Evolutionary conservation across 2,329 filamentous ascomycete species (phyloP).

Genomic region (Calonectria pseudoturangicola): DNA sequence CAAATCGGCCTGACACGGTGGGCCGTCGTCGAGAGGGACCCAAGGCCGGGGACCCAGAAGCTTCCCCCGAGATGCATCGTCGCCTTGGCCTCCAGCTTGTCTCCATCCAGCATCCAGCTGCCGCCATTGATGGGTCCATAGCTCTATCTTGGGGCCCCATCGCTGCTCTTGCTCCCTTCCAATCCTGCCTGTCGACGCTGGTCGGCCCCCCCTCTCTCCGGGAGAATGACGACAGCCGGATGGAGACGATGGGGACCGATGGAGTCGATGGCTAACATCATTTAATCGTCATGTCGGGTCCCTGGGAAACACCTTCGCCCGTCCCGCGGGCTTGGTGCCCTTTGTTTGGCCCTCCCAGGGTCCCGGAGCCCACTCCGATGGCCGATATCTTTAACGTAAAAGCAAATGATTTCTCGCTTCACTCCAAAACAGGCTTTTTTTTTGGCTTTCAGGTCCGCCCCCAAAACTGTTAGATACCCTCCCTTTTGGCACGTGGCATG

Average conservation of each 20-base stretch:
- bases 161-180: not conserved
- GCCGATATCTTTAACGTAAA: slow-evolving; percentile 21
- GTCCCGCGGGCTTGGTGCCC: slow-evolving; percentile 1
- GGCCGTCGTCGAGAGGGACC: slow-evolving; percentile 4
- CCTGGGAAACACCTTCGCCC: not conserved
- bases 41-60: slow-evolving; percentile 27
- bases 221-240: slow-evolving; percentile 15
- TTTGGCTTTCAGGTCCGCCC: slow-evolving; percentile 36
- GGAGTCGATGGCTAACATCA: slow-evolving; percentile 11
- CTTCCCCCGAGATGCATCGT: slow-evolving; percentile 27
- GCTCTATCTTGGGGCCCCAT: slow-evolving; percentile 9
- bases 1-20: slow-evolving; percentile 7
- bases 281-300: slow-evolving; percentile 13
- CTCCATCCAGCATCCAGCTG: not conserved
- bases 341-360: not conserved
- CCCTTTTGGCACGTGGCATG: slow-evolving; percentile 49
- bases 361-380: slow-evolving; percentile 9
- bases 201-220: not conserved
- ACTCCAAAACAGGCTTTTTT: slow-evolving; percentile 2
- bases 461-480: slow-evolving; percentile 38
- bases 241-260: slow-evolving; percentile 10
- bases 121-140: slow-evolving; percentile 16
- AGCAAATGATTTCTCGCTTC: slow-evolving; percentile 12
- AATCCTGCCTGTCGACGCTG: slow-evolving; percentile 4
- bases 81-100: slow-evolving; percentile 7